Conservation (phyloP, 768 basidiomycete species). For the Filobasidium floriforme region DNA sequence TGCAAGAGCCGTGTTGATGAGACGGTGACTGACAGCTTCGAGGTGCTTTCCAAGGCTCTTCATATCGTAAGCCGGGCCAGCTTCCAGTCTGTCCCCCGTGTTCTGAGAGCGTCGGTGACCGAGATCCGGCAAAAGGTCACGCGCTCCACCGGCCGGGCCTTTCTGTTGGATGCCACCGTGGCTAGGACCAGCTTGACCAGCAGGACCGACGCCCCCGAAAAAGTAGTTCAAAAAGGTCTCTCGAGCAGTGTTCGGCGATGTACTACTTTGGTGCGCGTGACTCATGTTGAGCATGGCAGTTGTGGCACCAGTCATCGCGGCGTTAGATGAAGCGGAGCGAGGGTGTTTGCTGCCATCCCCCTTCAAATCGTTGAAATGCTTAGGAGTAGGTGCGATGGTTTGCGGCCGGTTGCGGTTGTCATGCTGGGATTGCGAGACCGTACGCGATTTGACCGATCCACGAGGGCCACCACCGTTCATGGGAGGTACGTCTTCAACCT, state of each 20-base stretch:
- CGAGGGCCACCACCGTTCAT: conserved; percentile 7
- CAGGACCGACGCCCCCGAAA: conserved; percentile 70
- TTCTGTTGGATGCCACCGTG: conserved; percentile 19
- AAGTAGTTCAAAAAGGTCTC: conserved; percentile 97
- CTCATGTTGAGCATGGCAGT: conserved; percentile 21
- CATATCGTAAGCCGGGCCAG: conserved; percentile 82
- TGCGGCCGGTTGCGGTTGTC: conserved; percentile 55
- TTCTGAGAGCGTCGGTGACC: conserved; percentile 30
- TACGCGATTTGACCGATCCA: conserved; percentile 49
- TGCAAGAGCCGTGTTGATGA: background rate
- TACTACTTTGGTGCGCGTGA: conserved; percentile 15
- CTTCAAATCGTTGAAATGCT: conserved; percentile 31
- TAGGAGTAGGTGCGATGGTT: conserved; percentile 42
- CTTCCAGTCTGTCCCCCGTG: conserved; percentile 21
- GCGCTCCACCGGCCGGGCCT: conserved; percentile 7
- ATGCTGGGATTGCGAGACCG: conserved; percentile 67
- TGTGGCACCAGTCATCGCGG: conserved; percentile 15
- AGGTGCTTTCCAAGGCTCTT: conserved; percentile 96
- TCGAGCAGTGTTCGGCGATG: conserved; percentile 53
- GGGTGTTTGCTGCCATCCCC: conserved; percentile 33
- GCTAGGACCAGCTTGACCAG: conserved; percentile 42
- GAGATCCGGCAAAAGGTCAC: conserved; percentile 42
- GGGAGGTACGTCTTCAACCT: conserved; percentile 50
- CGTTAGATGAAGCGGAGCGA: conserved; percentile 23
- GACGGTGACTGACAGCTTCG: conserved; percentile 69